These are phyloP conservation scores for Dorcoceras hygrometricum DNA, from an alignment of 257 asterid species.

Conservation along the genomic window DNA sequence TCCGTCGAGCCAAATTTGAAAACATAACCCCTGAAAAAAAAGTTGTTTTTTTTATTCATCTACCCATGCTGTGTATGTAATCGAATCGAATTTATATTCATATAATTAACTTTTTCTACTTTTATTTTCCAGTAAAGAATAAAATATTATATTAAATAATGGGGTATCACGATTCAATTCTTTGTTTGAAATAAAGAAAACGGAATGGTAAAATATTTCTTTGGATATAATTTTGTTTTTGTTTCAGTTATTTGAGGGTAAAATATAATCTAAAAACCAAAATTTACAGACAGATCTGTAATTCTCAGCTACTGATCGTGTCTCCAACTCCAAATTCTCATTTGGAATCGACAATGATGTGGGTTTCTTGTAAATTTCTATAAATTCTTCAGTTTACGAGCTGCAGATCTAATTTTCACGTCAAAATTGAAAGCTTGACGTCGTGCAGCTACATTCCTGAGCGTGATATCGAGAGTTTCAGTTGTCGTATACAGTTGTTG, in stretches of 20 bases:
- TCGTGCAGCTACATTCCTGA: slow-evolving; percentile 1
- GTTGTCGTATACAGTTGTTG: not conserved
- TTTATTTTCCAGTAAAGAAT: too few relatives aligned
- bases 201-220: not conserved
- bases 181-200: slow-evolving; percentile 14
- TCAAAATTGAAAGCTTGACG: not conserved
- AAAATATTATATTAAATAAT: too few relatives aligned
- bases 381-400: not conserved
- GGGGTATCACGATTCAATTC: too few relatives aligned
- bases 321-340: slow-evolving; percentile 16
- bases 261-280: not conserved
- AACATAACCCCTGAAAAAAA: too few relatives aligned
- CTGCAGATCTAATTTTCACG: slow-evolving; percentile 1
- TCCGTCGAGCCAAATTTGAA: too few relatives aligned
- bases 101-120: too few relatives aligned
- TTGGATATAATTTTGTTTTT: too few relatives aligned
- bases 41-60: too few relatives aligned
- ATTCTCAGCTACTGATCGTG: slow-evolving; percentile 4
- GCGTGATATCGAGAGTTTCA: not conserved
- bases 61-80: too few relatives aligned
- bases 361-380: not conserved
- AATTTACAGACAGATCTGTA: slow-evolving; percentile 25
- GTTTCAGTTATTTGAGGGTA: too few relatives aligned
- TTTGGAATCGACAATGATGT: slow-evolving; percentile 30
- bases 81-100: too few relatives aligned